These are phyloP conservation scores for Naematelia encephala DNA, from an alignment of 768 basidiomycete genomes.

Conservation along the genomic window DNA sequence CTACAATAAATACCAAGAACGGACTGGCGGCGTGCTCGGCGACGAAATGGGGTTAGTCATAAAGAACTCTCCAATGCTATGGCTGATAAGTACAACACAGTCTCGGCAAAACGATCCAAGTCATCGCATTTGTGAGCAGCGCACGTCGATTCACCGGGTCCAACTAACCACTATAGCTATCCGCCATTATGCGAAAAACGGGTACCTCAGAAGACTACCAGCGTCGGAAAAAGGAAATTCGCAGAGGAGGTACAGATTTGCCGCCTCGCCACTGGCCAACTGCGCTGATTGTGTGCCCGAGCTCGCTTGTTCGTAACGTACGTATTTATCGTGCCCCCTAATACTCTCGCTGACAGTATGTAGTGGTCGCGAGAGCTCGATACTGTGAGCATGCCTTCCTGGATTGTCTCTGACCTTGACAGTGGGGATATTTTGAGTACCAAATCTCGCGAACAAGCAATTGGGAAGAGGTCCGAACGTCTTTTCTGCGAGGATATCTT, in stretches of 20 bases:
- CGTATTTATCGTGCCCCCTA: conserved; percentile 4
- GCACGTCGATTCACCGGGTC: background rate
- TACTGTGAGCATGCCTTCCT: conserved; percentile 57
- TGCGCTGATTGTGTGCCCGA: conserved; percentile 75
- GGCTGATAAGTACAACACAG: conserved; percentile 16
- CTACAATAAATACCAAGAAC: conserved; percentile 65
- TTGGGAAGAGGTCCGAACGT: conserved; percentile 60
- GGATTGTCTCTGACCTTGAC: background rate
- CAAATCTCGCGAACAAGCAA: conserved; percentile 63
- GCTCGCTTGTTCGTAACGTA: conserved; percentile 70
- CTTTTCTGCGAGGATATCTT: conserved; percentile 76
- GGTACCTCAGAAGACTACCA: conserved; percentile 64
- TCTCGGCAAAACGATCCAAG: conserved; percentile 89
- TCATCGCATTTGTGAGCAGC: conserved; percentile 45
- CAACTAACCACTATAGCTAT: conserved; percentile 66
- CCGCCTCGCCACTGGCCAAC: conserved; percentile 38
- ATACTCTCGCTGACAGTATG: background rate
- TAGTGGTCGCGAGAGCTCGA: conserved; percentile 82
- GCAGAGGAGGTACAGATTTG: conserved; percentile 47
- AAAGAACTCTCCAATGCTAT: background rate
- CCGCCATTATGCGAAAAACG: conserved; percentile 83
- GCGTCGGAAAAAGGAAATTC: conserved; percentile 67
- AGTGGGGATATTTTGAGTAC: conserved; percentile 96
- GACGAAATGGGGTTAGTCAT: conserved; percentile 88
- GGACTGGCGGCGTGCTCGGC: conserved; percentile 76